These are phyloP conservation scores for Aspergillus cavernicola DNA, from an alignment of 495 filamentous ascomycete species.

Conservation along the genomic window DNA sequence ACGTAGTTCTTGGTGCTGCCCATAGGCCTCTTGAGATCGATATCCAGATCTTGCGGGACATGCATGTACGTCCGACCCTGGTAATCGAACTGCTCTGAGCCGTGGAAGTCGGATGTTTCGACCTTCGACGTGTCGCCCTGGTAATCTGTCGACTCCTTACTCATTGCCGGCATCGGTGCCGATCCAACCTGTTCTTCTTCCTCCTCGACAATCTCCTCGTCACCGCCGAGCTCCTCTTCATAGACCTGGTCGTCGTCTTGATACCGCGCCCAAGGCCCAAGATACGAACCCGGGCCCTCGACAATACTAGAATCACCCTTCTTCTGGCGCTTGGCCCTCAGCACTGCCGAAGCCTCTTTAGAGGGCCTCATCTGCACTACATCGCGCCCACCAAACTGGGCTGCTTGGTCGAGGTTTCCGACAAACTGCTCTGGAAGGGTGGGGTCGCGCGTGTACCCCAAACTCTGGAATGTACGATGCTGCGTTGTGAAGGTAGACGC, in stretches of 20 bases:
- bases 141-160: conserved; percentile 59
- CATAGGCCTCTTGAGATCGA: conserved; percentile 77
- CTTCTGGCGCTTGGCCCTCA: conserved; percentile 68
- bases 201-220: conserved; percentile 74
- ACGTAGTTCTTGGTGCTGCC: conserved; percentile 82
- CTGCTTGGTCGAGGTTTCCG: conserved; percentile 49
- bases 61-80: conserved; percentile 80
- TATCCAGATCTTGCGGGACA: conserved; percentile 89
- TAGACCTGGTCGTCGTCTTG: conserved; percentile 60
- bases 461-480: conserved; percentile 69
- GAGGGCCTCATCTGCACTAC: conserved; percentile 56
- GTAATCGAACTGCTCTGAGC: conserved; percentile 80
- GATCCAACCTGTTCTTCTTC: conserved; percentile 39
- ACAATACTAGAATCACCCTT: conserved; percentile 81
- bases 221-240: conserved; percentile 64
- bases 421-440: conserved; percentile 48
- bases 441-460: conserved; percentile 58
- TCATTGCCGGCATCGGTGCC: conserved; percentile 48
- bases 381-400: conserved; percentile 50
- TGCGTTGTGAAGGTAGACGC: conserved; percentile 83
- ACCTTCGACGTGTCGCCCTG: conserved; percentile 48
- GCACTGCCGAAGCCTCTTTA: conserved; percentile 63
- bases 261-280: conserved; percentile 93
- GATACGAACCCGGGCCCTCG: conserved; percentile 80
- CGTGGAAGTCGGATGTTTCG: conserved; percentile 88